A percentile compares a stretch with the other conserved stretches of the same genome.
phyloP scores from a whole-genome alignment of 345 rosid species.

The Syzygium aromaticum region DNA sequence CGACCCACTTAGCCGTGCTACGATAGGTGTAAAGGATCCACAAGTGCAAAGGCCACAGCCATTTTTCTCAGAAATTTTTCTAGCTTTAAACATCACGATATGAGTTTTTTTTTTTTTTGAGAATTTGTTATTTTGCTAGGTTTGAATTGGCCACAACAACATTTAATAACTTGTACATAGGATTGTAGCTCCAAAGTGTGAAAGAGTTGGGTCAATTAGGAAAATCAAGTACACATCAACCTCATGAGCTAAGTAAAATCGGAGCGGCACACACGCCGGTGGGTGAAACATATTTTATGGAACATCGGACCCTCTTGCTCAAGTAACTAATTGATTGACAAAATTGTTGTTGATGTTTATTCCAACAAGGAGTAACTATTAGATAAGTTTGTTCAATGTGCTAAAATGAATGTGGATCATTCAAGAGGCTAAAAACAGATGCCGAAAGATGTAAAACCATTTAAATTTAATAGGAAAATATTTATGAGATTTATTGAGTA shows the following conservation, averaged over 20 bases:
- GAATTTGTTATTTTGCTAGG: not conserved
- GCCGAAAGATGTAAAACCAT: not conserved
- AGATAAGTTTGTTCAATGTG: not conserved
- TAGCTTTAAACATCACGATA: not conserved
- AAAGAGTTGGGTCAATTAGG: not conserved
- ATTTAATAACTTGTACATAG: not conserved
- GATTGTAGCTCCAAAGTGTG: not conserved
- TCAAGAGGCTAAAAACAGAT: not conserved
- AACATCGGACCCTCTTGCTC: not conserved
- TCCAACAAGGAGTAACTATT: too few relatives aligned
- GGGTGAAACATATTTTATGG: not conserved
- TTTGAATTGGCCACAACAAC: not conserved
- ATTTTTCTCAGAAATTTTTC: not conserved
- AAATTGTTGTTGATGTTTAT: not conserved
- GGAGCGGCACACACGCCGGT: fast-evolving
- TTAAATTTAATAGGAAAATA: not conserved
- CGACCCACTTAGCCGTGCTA: not conserved
- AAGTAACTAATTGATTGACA: not conserved
- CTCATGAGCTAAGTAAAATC: not conserved
- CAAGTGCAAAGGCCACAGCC: not conserved
- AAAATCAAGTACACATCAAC: not conserved
- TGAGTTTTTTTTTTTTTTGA: not conserved
- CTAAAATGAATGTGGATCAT: not conserved
- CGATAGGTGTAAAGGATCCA: not conserved
- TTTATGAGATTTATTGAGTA: too few relatives aligned